Evolutionary conservation across 257 asterid species (phyloP), one percentile per base, ranked within the genome.

Genomic region (Petunia secreta): DNA sequence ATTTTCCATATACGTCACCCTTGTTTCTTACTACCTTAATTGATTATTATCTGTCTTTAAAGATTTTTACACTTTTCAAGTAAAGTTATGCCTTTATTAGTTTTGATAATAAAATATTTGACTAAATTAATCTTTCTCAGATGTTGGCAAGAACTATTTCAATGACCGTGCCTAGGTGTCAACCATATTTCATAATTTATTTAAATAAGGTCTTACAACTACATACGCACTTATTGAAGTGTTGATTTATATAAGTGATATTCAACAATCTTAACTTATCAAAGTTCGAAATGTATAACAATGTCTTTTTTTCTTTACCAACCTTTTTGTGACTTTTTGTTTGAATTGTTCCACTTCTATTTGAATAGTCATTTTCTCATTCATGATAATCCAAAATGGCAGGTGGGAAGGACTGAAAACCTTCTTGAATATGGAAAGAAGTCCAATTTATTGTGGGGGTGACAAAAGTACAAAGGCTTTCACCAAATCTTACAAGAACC

Each of bases 371-470:
- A 71, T 25, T 48, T 71, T 71, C 59, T 16, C 40, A 69, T 25
- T 46, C 8, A 46, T 69, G 2, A 60, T 60, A 43, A 5, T 3
- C 73, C 40, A 39, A 77, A 59, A 8, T 60, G 50, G 78, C 86
- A 95, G 99, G 88, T 95, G 99, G 99, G 91, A 85, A 85, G 98
- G 98, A 79, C 83, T 95, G 0, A 84, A 86, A 79, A 82, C 85
- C 7, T 95, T 95, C 85, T 76, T 87, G 83, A 80, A 82, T 83
- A 69, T 63, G 92, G 90, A 85, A 2, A 93, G 97, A 86, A 88
- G 82, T 73, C 87, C 98, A 68, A 38, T 91, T 6, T 89, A 87
- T 60, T 95, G 99, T 84, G 92, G 91, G 77, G 57, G 84, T 15
- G 84, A 84, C 8, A 83, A 8, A 80, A 75, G 75, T 0, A 92